Base-by-base conservation (phyloP, 805 yeast species). In the Starmerella scarabaei region DNA sequence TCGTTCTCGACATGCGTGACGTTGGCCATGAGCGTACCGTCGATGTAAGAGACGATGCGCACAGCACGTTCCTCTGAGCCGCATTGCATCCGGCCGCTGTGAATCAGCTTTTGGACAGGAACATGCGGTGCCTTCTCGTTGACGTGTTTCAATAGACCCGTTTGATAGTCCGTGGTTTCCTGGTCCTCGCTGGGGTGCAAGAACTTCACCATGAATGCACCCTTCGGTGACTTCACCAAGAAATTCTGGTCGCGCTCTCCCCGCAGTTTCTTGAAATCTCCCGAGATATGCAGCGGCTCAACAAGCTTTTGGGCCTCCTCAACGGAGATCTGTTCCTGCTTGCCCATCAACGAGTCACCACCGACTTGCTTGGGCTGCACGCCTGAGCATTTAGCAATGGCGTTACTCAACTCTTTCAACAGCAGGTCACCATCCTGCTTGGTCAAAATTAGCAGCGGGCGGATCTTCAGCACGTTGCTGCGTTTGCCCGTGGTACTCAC, bases 181-280 rank as follows among this genome's bases (percentile, higher is more conserved):
- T 31, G 32, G 21, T 42, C 46, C 35, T 38, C 42, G 32, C 37
- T 40, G n/a, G 46, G 46, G 30, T 42, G 46, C 33, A 42, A 17
- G 27, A 42, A 42, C 40, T 42, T 42, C 8, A 42, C 21, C 21
- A 38, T 37, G 21, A 24, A 38, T 9, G 14, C 15, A 3, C 15
- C 17, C 3, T 11, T 19, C 3, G 18, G 4, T 23, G 35, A 9
- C n/a, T 19, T 12, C 19, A 34, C 43, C 2, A 19, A 19, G 31
- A 38, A 42, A 15, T 33, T 39, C 35, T 38, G 37, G 28, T 42
- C 46, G 32, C 46, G 39, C 35, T 42, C 46, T 17, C 46, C 42
- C 4, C 30, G 18, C 15, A 42, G 38, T 20, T 28, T 38, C 28
- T 21, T 31, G 6, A 42, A 11, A 4, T 5, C 17, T 4, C 36